A percentile compares a stretch with the other conserved stretches of the same genome.
phyloP scores from a whole-genome alignment of 1,284 basidiomycete species.

The Cerrena zonata region DNA sequence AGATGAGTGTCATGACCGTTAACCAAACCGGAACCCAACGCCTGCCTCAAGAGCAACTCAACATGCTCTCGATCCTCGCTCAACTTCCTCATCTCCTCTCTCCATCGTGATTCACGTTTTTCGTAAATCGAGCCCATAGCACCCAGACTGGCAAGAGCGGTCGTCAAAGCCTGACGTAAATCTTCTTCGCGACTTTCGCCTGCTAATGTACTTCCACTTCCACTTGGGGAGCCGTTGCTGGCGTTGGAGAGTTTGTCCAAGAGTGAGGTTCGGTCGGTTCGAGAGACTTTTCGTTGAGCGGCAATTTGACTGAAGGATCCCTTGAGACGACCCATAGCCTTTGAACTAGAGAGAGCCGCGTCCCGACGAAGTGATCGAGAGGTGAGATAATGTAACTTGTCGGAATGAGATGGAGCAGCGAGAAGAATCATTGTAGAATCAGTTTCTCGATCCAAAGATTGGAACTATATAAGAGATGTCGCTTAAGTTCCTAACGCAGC shows the following conservation, averaged over 20 bases:
- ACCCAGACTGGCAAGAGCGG: constrained; percentile 58
- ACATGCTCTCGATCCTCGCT: constrained; percentile 63
- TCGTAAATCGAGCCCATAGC: constrained; percentile 60
- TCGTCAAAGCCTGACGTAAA: constrained; percentile 56
- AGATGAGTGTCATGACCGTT: constrained; percentile 10
- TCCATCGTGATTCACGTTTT: constrained; percentile 59
- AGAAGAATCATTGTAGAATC: constrained; percentile 70
- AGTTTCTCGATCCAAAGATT: constrained; percentile 70
- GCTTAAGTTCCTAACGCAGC: constrained; percentile 12
- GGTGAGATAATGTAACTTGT: constrained; percentile 53
- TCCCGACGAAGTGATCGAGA: constrained; percentile 65
- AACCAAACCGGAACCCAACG: constrained; percentile 39
- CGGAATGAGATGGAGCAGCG: constrained; percentile 66
- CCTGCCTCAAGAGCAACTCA: constrained; percentile 57
- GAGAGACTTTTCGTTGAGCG: constrained; percentile 45
- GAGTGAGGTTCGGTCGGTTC: constrained; percentile 47
- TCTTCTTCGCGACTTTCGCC: constrained; percentile 54
- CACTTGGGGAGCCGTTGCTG: constrained; percentile 36
- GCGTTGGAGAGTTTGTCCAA: constrained; percentile 48
- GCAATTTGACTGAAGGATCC: constrained; percentile 55
- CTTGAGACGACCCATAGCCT: constrained; percentile 47
- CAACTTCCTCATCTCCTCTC: constrained; percentile 61
- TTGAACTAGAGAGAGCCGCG: constrained; percentile 37
- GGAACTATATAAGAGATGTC: constrained; percentile 47
- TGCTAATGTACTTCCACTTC: constrained; percentile 46